Percentiles rank a stretch among this genome's conserved stretches.
Conservation (phyloP, 2,329 filamentous ascomycete genomes). For the Fusarium lateritium region DNA sequence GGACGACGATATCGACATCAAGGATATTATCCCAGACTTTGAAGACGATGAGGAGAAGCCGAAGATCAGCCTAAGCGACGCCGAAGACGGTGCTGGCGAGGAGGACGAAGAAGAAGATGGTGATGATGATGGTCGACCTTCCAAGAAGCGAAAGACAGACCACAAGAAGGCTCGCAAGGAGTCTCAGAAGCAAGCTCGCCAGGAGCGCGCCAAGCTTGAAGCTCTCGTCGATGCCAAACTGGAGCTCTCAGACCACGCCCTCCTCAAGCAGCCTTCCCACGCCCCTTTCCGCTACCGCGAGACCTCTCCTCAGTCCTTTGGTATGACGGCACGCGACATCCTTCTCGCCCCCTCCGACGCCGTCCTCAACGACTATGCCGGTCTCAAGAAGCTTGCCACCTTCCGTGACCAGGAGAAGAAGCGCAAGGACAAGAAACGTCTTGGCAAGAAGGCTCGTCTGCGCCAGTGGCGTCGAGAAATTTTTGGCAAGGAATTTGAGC, state of each 20-base stretch:
- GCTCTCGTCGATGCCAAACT: slow-evolving; percentile 87
- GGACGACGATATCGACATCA: slow-evolving; percentile 98
- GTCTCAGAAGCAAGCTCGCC: slow-evolving; percentile 79
- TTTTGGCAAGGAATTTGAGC: slow-evolving; percentile 72
- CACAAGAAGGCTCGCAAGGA: slow-evolving; percentile 71
- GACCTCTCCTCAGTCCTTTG: slow-evolving; percentile 90
- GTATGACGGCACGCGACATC: slow-evolving; percentile 91
- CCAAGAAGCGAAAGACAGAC: slow-evolving; percentile 74
- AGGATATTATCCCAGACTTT: slow-evolving; percentile 90
- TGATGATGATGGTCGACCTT: slow-evolving; percentile 61
- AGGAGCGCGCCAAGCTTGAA: slow-evolving; percentile 87
- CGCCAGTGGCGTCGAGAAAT: slow-evolving; percentile 84
- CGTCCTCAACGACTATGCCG: slow-evolving; percentile 89
- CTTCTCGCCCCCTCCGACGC: slow-evolving; percentile 88
- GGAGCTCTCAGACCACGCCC: slow-evolving; percentile 77
- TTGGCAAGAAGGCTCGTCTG: slow-evolving; percentile 93
- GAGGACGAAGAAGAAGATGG: slow-evolving; percentile 55
- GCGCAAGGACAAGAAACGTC: slow-evolving; percentile 85
- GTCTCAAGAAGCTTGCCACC: slow-evolving; percentile 93
- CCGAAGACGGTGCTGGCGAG: slow-evolving; percentile 56
- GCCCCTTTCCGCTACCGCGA: slow-evolving; percentile 89
- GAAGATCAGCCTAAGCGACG: slow-evolving; percentile 67
- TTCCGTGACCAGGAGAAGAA: slow-evolving; percentile 94
- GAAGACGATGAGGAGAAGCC: slow-evolving; percentile 73
- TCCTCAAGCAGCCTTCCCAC: slow-evolving; percentile 59